phyloP scores from a whole-genome alignment of 176 grass and related monocot genomes.

The bread wheat (Triticum aestivum) region DNA sequence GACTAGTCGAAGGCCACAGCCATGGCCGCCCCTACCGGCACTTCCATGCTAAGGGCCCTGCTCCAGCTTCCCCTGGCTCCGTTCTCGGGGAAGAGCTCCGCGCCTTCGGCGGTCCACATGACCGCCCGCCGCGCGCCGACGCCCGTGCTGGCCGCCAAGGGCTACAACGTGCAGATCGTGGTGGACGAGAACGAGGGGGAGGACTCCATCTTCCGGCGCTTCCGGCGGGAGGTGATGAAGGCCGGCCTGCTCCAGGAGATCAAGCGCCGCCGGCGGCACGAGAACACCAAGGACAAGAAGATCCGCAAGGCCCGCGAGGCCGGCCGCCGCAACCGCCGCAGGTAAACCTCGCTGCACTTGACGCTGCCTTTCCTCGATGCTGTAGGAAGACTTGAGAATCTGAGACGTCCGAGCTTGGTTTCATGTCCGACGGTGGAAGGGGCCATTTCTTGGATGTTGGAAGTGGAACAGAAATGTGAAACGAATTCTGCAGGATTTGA shows the following conservation, averaged over 20 bases:
- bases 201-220: conserved; percentile 67
- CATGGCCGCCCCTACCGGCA: conserved; percentile 30
- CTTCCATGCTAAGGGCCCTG: conserved; percentile 40
- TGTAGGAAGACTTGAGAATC: background rate
- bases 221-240: conserved; percentile 82
- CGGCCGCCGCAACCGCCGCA: conserved; percentile 59
- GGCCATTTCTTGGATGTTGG: background rate
- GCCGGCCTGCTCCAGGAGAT: conserved; percentile 78
- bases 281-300: conserved; percentile 74
- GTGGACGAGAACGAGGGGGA: conserved; percentile 82
- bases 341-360: conserved; percentile 1
- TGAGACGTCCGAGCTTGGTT: background rate
- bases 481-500: background rate
- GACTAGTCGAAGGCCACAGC: conserved; percentile 6
- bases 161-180: conserved; percentile 86
- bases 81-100: conserved; percentile 40
- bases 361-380: background rate
- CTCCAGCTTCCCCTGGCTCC: conserved; percentile 25
- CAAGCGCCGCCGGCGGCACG: conserved; percentile 75
- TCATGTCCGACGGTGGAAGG: background rate
- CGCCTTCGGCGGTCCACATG: conserved; percentile 45
- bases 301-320: conserved; percentile 77
- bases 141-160: conserved; percentile 35
- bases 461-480: background rate
- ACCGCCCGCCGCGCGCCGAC: conserved; percentile 20